phyloP scores from a whole-genome alignment of 306 rosid genomes.

The Potentilla sterilis region DNA sequence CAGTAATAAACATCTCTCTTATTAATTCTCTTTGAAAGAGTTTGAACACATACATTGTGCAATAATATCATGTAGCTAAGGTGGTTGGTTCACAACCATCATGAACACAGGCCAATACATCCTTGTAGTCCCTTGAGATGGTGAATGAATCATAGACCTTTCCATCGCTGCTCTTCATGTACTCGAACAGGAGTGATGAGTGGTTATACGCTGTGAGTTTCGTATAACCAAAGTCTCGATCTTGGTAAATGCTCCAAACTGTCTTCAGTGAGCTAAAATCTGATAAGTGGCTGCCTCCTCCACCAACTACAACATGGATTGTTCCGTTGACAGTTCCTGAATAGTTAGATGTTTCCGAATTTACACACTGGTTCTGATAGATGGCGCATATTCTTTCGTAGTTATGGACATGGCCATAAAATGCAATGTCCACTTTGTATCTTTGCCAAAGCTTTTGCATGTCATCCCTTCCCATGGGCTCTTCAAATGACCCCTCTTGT shows the following conservation, averaged over 20 bases:
- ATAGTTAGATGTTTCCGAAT: constrained; percentile 46
- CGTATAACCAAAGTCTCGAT: constrained; percentile 62
- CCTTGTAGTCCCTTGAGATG: constrained; percentile 63
- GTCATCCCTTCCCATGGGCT: constrained; percentile 86
- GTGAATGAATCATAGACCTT: constrained; percentile 71
- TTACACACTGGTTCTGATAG: constrained; percentile 76
- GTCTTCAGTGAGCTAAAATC: constrained; percentile 46
- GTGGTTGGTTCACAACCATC: constrained; percentile 64
- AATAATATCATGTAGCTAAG: constrained; percentile 39
- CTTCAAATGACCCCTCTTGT: constrained; percentile 57
- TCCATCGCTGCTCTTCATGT: constrained; percentile 76
- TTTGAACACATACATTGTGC: no score
- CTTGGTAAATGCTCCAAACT: constrained; percentile 67
- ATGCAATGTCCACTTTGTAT: constrained; percentile 81
- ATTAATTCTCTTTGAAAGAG: neutral
- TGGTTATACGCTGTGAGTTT: constrained; percentile 75
- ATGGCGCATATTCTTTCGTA: constrained; percentile 85
- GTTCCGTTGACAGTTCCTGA: constrained; percentile 68
- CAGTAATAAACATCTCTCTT: neutral
- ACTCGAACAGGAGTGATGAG: constrained; percentile 60
- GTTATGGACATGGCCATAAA: constrained; percentile 83
- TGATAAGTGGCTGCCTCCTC: constrained; percentile 70
- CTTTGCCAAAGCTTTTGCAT: constrained; percentile 82
- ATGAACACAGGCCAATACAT: constrained; percentile 76
- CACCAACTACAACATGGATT: constrained; percentile 74